Evolutionary conservation across 1,284 basidiomycete genomes (phyloP), one percentile per base, ranked within the genome.

Genomic region (Neotropicomus parvogracilis): DNA sequence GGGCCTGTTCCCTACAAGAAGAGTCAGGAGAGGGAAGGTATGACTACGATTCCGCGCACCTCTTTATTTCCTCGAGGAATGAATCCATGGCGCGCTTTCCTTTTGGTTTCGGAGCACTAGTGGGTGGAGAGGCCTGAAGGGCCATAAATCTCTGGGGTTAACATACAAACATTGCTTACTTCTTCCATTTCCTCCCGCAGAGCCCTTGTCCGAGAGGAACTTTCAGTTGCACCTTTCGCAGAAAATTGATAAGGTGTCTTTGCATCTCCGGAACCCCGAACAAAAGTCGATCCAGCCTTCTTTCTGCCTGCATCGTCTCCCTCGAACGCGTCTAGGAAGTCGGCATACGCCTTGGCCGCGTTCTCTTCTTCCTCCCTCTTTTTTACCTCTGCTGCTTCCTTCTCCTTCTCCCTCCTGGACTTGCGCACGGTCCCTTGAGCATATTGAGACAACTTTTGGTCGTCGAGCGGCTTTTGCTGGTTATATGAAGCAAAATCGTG

Each of bases 51-150:
- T 14, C 34, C 1, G 51, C 48, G n/a, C 37, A 89, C 93, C 80
- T 80, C 69, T 97, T 97, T 54, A 97, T 90, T 68, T 95, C 92
- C 59, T 95, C 91, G 39, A 97, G 72, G 64, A 97, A 97, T 3
- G 83, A 71, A 66, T 95, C 93, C 91, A 97, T 97, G 0, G 88
- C 91, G 39, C 93, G 81, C 65, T 91, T 94, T 7, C 94, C 94
- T 64, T 89, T 93, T 0, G 87, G 83, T 60, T 80, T 88, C 0
- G 82, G 75, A 19, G 63, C 71, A 26, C 59, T 62, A 10, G 63
- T 58, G 3, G 75, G 63, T 3, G 84, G 80, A 21, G 86, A 83
- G 1, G 75, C 74, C 75, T 83, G 51, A 17, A 49, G 32, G 11
- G 33, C 28, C 35, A 46, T 56, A 37, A 54, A 45, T 12, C 17